Percentiles rank a stretch among this genome's conserved stretches.
Evolutionary conservation across 129 eudicot species (phyloP).

Genomic region (Smallanthus sonchifolius): DNA sequence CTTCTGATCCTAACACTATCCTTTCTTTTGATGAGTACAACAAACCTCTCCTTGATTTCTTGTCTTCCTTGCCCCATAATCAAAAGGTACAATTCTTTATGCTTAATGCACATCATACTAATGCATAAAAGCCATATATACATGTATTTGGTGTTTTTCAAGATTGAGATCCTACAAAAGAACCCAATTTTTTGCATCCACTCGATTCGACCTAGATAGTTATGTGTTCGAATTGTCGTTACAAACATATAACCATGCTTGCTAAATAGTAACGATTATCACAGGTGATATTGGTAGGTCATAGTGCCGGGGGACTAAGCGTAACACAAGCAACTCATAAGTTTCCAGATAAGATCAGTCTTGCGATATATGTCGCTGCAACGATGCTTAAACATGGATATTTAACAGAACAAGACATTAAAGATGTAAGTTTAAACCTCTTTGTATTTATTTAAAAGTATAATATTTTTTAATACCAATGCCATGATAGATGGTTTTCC

Average conservation of each 20-base stretch:
- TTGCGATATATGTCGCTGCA: conserved; percentile 38
- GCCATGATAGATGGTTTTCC: background rate
- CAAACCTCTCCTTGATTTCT: conserved; percentile 39
- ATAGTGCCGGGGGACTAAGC: conserved; percentile 47
- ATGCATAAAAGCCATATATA: background rate
- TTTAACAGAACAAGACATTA: conserved; percentile 30
- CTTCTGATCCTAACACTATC: conserved; percentile 37
- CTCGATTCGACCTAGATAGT: background rate
- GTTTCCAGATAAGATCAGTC: conserved; percentile 30
- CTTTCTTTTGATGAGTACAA: conserved; percentile 42
- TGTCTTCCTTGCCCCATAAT: conserved; percentile 29
- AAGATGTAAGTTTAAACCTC: conserved; percentile 28
- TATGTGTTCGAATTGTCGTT: background rate
- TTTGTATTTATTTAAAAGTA: background rate
- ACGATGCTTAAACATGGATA: conserved; percentile 42
- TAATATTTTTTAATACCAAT: background rate
- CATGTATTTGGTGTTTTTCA: background rate
- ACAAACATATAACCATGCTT: background rate
- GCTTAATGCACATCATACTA: background rate
- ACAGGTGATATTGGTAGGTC: conserved; percentile 48
- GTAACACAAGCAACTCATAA: conserved; percentile 36
- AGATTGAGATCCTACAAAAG: background rate
- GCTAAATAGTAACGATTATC: background rate
- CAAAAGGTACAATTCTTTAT: conserved; percentile 37
- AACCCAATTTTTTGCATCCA: background rate